Evolutionary conservation across 2,329 filamentous ascomycete genomes (phyloP), one percentile per base, ranked within the genome.

Genomic region (Colletotrichum horii): DNA sequence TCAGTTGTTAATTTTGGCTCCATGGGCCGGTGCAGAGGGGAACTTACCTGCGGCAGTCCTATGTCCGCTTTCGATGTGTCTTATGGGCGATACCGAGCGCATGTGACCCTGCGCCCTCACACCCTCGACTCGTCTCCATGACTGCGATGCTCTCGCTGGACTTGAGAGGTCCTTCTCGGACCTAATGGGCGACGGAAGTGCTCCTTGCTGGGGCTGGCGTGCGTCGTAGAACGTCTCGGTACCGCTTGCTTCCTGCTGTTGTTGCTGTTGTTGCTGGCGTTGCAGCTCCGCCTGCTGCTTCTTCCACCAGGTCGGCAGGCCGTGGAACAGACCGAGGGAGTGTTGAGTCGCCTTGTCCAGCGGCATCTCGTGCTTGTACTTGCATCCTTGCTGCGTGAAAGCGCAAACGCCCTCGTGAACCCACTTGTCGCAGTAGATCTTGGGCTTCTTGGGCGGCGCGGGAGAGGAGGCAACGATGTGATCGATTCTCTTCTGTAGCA

Each of bases 331-430:
- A 0, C 96, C 96, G 4, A 98, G 88, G 8, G 89, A 87, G 58
- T 90, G 86, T 79, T 97, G 91, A 1, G 92, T 94, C 0, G 88
- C 86, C 66, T 88, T 88, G 78, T 96, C 92, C 30, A 86, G 84
- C 0, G 96, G 96, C 94, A 98, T 98, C 82, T 97, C 94, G 83
- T 98, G 96, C 85, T 96, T 96, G 87, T 93, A 98, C 78, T 93
- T 92, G 86, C 96, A 98, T 0, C 96, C 96, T 81, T 96, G 93
- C 82, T 97, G 95, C 5, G 91, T 93, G 83, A 95, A 98, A 77
- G 94, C 94, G 82, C 96, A 98, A 58, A 94, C 92, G 24, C 95
- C 96, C 74, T 94, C 93, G 79, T 95, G 93, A 70, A 98, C 93
- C 96, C 96, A 98, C 83, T 96, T 95, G 74, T 95, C 95, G 84